Percentiles rank a stretch among this genome's conserved stretches.
Conservation (phyloP, 2,329 filamentous ascomycete species). For the Sarocladium kiliense region DNA sequence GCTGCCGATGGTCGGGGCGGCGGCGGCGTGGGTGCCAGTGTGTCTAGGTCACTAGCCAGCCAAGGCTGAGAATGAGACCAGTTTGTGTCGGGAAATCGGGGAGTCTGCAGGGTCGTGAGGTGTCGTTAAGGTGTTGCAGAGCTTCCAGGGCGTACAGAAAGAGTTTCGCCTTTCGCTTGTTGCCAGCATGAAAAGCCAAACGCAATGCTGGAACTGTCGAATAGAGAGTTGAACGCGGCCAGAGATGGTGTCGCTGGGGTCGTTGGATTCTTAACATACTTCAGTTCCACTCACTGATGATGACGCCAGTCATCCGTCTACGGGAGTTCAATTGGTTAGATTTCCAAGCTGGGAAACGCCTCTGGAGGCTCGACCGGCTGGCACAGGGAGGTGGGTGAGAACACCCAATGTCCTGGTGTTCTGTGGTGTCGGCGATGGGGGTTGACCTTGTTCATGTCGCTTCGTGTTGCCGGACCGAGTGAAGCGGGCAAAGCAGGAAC, state of each 20-base stretch:
- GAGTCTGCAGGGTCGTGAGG: neutral
- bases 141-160: too few relatives aligned
- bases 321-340: too few relatives aligned
- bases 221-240: neutral
- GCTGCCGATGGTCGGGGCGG: conserved; percentile 5
- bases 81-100: neutral
- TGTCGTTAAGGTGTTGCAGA: too few relatives aligned
- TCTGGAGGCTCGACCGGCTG: too few relatives aligned
- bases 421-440: too few relatives aligned
- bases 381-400: neutral
- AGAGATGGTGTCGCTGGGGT: neutral
- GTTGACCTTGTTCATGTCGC: too few relatives aligned
- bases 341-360: too few relatives aligned
- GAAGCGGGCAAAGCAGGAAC: conserved; percentile 6
- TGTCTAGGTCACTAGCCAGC: neutral
- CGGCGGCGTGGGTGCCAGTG: neutral
- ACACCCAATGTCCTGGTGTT: neutral
- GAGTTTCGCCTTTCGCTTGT: too few relatives aligned
- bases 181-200: neutral
- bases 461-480: conserved; percentile 7
- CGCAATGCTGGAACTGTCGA: neutral
- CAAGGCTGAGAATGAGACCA: neutral
- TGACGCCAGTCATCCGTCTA: too few relatives aligned
- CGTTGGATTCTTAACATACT: neutral
- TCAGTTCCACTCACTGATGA: too few relatives aligned